These are phyloP conservation scores for Colletotrichum liriopes DNA, from an alignment of 2,329 filamentous ascomycete genomes.

Conservation along the genomic window DNA sequence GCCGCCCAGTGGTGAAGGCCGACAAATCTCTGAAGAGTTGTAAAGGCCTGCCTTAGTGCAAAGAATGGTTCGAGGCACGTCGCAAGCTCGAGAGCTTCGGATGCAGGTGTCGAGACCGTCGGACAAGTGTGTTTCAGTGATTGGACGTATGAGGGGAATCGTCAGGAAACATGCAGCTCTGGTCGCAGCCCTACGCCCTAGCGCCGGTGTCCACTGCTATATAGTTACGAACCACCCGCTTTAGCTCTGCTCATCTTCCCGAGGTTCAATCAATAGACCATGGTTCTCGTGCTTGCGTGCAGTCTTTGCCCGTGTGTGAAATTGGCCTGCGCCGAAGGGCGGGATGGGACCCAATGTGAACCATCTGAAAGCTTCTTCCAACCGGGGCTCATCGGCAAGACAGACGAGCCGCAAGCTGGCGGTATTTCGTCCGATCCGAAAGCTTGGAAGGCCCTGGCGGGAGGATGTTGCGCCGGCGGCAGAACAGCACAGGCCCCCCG, in stretches of 20 bases:
- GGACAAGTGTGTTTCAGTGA: conserved; percentile 35
- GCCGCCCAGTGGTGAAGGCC: not conserved
- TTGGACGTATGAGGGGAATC: conserved; percentile 21
- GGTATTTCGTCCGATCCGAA: conserved; percentile 38
- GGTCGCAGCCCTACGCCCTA: conserved; percentile 24
- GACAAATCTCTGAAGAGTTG: conserved; percentile 24
- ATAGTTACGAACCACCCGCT: conserved; percentile 21
- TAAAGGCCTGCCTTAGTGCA: not conserved
- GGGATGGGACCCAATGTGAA: not conserved
- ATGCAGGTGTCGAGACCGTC: conserved; percentile 9
- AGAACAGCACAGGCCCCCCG: conserved; percentile 10
- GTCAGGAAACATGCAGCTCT: conserved; percentile 26
- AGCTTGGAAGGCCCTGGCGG: conserved; percentile 28
- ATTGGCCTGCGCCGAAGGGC: not conserved
- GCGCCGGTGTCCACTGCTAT: conserved; percentile 20
- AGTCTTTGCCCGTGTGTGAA: not conserved
- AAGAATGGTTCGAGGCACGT: not conserved
- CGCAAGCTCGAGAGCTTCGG: not conserved
- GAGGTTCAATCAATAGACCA: not conserved
- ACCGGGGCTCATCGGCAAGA: conserved; percentile 27
- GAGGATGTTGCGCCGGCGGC: conserved; percentile 40
- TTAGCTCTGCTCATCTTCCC: not conserved
- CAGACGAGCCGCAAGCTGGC: conserved; percentile 26
- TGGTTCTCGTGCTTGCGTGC: not conserved
- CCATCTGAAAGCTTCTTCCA: not conserved